Evolutionary conservation across 768 basidiomycete genomes (phyloP), one percentile per base, ranked within the genome.

Genomic region (Suillus subalutaceus): DNA sequence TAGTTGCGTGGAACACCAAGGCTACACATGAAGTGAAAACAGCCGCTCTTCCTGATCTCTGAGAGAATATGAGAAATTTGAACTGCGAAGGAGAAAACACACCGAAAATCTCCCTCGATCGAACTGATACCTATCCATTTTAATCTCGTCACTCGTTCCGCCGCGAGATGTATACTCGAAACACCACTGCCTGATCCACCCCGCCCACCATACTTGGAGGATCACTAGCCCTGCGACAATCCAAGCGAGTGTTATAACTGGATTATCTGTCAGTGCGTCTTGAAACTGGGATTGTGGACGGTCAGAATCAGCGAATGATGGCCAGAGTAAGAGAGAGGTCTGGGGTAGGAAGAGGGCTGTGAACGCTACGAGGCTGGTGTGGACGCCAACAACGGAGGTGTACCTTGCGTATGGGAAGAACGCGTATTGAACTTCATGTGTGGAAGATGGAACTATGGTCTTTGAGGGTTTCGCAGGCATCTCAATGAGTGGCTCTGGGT

Each of bases 261-360:
- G 90, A 66, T 83, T 84, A 3, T 79, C 71, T 1, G 93, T 94
- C 67, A 95, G 74, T 2, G 85, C 81, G 50, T 85, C 86, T 26
- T 94, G 77, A 75, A 93, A 91, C 2, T 84, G 84, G 66, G 88
- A 86, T 71, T 93, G 91, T 13, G 91, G 91, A 63, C 85, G 82
- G 70, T 92, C 50, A 3, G 15, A 4, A 4, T 30, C 90, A 6
- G 74, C 75, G 72, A 76, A 70, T 62, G 70, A 67, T 12, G 75
- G 71, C 13, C 76, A 78, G 65, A 82, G 78, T 32, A 87, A 72
- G 53, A 81, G 79, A 3, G 82, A 80, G 23, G 84, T 85, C 60
- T 84, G 85, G 20, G 92, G 93, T n/a, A 94, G 81, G 74, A 86
- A 88, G 63, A 94, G 80, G 1, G 85, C 85, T 13, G 84, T 81